A percentile compares a stretch with the other conserved stretches of the same genome.
Conservation (phyloP, 176 grass and related monocot genomes). For the Aechmea fasciata region DNA sequence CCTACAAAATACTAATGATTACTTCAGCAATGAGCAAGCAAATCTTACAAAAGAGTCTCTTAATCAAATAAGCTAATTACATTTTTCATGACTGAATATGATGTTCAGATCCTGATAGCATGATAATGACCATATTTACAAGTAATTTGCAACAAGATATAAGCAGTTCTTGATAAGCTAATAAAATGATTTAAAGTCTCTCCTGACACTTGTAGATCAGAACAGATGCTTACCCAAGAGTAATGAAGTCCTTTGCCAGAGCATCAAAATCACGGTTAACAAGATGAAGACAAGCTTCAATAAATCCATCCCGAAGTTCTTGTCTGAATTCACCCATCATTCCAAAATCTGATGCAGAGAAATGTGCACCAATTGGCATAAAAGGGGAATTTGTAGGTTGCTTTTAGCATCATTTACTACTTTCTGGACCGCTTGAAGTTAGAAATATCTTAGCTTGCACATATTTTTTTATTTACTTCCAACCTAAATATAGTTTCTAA, state of each 20-base stretch:
- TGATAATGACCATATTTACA: not conserved
- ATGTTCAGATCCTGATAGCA: not conserved
- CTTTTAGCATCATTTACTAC: no score
- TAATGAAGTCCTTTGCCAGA: slow-evolving; percentile 94
- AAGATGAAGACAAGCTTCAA: slow-evolving; percentile 98
- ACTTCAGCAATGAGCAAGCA: no score
- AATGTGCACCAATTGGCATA: slow-evolving; percentile 24
- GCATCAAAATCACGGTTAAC: slow-evolving; percentile 99
- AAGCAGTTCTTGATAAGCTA: not conserved
- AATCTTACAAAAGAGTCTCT: no score
- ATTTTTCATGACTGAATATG: not conserved
- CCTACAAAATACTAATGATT: no score
- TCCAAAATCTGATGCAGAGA: slow-evolving; percentile 68
- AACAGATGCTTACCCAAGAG: slow-evolving; percentile 67
- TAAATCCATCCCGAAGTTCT: slow-evolving; percentile 86
- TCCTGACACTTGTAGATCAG: not conserved
- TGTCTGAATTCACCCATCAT: slow-evolving; percentile 97
- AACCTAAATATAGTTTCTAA: no score
- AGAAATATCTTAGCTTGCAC: not conserved
- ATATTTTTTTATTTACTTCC: not conserved
- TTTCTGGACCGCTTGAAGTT: no score
- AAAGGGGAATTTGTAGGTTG: slow-evolving; percentile 4
- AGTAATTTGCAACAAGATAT: not conserved
- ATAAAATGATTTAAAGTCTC: not conserved
- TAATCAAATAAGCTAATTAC: no score